Percentiles rank a stretch among this genome's conserved stretches.
Evolutionary conservation across 192 early-diverging fungal species (phyloP).

Genomic region (Coemansia sp.): DNA sequence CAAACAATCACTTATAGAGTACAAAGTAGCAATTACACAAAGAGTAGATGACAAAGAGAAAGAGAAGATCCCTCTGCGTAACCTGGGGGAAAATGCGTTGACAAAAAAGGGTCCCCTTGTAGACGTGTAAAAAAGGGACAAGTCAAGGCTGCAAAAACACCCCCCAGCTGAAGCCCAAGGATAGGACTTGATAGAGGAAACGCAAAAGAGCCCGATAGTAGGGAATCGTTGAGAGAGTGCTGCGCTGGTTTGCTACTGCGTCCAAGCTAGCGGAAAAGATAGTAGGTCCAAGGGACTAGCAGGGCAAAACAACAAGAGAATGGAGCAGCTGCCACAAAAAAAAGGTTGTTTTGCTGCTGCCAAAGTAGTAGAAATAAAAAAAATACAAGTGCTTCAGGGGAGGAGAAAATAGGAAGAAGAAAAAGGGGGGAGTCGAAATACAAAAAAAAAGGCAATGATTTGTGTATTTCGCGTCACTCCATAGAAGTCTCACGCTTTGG

Average conservation of each 20-base stretch:
- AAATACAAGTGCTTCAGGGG: conserved; percentile 9
- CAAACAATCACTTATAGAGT: conserved; percentile 13
- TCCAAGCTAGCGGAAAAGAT: conserved; percentile 4
- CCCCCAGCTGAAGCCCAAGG: no score
- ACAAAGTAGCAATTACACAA: conserved; percentile 11
- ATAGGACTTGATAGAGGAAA: no score
- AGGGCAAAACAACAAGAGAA: neutral
- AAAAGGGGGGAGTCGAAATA: conserved; percentile 11
- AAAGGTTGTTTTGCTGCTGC: neutral
- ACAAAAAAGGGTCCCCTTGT: conserved; percentile 4
- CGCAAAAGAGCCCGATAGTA: neutral
- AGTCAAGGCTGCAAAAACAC: conserved; percentile 7
- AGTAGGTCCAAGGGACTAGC: neutral
- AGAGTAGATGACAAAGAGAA: conserved; percentile 2
- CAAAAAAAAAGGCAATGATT: conserved; percentile 4
- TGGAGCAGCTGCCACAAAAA: conserved; percentile 1
- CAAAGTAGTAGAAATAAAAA: neutral
- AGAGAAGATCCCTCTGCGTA: conserved; percentile 8
- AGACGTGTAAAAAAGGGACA: conserved; percentile 1
- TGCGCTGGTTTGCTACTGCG: conserved; percentile 3
- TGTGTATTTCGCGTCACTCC: conserved; percentile 2
- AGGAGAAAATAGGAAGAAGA: conserved; percentile 7
- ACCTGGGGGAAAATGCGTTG: conserved; percentile 4
- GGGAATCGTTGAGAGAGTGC: neutral
- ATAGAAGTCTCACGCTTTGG: conserved; percentile 34